A percentile compares a stretch with the other conserved stretches of the same genome.
These are phyloP conservation scores for Periconia digitata DNA, from an alignment of 2,329 filamentous ascomycete genomes.

Conservation along the genomic window DNA sequence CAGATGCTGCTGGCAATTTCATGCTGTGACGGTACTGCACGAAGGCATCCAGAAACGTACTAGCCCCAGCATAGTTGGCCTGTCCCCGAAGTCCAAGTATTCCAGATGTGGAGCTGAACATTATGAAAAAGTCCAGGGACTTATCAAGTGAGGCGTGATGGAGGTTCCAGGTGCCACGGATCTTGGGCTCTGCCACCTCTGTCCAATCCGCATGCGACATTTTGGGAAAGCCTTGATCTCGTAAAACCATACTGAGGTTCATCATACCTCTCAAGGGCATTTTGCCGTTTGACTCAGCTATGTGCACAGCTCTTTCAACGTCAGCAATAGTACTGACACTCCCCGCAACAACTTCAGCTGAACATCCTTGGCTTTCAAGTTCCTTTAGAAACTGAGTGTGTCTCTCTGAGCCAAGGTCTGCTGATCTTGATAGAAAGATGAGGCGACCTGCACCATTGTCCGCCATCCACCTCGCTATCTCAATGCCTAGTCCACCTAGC, in stretches of 20 bases:
- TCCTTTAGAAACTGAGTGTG: conserved; percentile 9
- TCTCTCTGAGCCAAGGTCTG: background rate
- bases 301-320: conserved; percentile 4
- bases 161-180: conserved; percentile 26
- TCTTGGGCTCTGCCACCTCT: conserved; percentile 14
- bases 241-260: conserved; percentile 17
- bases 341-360: conserved; percentile 8
- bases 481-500: conserved; percentile 22
- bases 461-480: conserved; percentile 20
- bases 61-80: conserved; percentile 51
- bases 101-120: conserved; percentile 29
- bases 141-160: conserved; percentile 11
- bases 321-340: conserved; percentile 5
- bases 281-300: background rate
- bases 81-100: conserved; percentile 41
- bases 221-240: conserved; percentile 7
- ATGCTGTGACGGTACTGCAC: conserved; percentile 15
- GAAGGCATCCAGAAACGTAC: conserved; percentile 36
- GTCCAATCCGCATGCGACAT: conserved; percentile 18
- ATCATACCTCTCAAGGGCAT: conserved; percentile 13
- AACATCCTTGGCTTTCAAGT: conserved; percentile 11
- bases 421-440: conserved; percentile 17
- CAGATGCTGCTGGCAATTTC: conserved; percentile 39
- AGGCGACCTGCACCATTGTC: conserved; percentile 18
- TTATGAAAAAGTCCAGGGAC: conserved; percentile 29